Evolutionary conservation across 495 filamentous ascomycete genomes (phyloP).

Genomic region (Cladorrhinum samala): DNA sequence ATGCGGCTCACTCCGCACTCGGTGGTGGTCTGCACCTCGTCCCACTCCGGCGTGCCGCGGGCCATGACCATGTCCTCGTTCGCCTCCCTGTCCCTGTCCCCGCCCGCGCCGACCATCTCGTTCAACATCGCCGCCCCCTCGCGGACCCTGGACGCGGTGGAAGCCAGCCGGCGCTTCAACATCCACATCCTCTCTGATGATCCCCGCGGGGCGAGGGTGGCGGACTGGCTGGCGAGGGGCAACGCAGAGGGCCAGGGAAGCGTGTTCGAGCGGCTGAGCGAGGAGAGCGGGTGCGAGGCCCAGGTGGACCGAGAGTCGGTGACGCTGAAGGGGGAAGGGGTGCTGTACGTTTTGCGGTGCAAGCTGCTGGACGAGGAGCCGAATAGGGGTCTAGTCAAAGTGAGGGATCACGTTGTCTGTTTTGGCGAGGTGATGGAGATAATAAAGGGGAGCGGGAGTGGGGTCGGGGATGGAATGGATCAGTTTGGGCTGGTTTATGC

Average conservation of each 20-base stretch:
- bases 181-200: constrained; percentile 44
- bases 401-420: constrained; percentile 51
- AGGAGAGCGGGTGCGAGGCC: constrained; percentile 20
- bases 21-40: constrained; percentile 63
- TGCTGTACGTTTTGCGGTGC: constrained; percentile 40
- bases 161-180: constrained; percentile 35
- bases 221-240: constrained; percentile 37
- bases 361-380: constrained; percentile 27
- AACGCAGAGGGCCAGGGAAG: constrained; percentile 20
- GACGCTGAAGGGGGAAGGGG: constrained; percentile 30
- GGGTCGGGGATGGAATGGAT: constrained; percentile 4
- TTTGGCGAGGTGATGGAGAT: constrained; percentile 47
- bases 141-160: constrained; percentile 60
- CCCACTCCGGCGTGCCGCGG: constrained; percentile 25
- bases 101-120: constrained; percentile 61
- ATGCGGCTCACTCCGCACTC: constrained; percentile 69
- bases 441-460: constrained; percentile 20
- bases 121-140: constrained; percentile 76
- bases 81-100: constrained; percentile 63
- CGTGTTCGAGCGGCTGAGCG: constrained; percentile 27
- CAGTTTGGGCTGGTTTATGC: constrained; percentile 37
- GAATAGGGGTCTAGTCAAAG: constrained; percentile 31
- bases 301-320: constrained; percentile 13
- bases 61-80: constrained; percentile 83
- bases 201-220: constrained; percentile 35